A percentile compares a stretch with the other conserved stretches of the same genome.
These are phyloP conservation scores for Drechslera avenae DNA, from an alignment of 2,329 filamentous ascomycete species.

Conservation along the genomic window DNA sequence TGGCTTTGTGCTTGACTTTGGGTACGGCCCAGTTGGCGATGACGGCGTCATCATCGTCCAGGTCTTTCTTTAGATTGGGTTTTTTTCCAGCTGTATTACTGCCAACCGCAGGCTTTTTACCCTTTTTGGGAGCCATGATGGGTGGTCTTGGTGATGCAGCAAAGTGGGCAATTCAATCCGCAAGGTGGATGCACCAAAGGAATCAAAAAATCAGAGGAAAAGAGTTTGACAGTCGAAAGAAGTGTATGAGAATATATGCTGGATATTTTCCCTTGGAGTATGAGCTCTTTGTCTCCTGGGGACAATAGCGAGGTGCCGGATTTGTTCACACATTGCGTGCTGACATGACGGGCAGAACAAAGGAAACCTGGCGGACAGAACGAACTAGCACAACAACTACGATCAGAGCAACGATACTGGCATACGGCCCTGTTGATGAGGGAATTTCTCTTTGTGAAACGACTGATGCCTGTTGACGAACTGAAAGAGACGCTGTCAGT, in stretches of 20 bases:
- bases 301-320: slow-evolving; percentile 1
- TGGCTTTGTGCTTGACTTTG: slow-evolving; percentile 3
- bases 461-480: too few relatives aligned
- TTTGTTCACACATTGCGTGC: not conserved
- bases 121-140: slow-evolving; percentile 4
- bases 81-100: not conserved
- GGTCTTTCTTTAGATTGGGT: not conserved
- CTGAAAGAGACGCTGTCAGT: too few relatives aligned
- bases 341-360: not conserved
- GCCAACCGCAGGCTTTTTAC: not conserved
- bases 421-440: too few relatives aligned
- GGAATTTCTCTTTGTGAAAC: too few relatives aligned
- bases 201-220: too few relatives aligned
- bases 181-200: too few relatives aligned
- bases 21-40: slow-evolving; percentile 8
- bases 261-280: not conserved
- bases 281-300: not conserved
- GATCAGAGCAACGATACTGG: not conserved
- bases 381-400: not conserved
- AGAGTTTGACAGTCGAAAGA: not conserved
- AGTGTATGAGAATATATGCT: not conserved
- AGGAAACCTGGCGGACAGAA: not conserved
- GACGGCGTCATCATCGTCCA: not conserved
- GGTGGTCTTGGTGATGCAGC: not conserved
- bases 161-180: not conserved